These are phyloP conservation scores for Lophiostoma macrostomum DNA, from an alignment of 495 filamentous ascomycete genomes.

Conservation along the genomic window DNA sequence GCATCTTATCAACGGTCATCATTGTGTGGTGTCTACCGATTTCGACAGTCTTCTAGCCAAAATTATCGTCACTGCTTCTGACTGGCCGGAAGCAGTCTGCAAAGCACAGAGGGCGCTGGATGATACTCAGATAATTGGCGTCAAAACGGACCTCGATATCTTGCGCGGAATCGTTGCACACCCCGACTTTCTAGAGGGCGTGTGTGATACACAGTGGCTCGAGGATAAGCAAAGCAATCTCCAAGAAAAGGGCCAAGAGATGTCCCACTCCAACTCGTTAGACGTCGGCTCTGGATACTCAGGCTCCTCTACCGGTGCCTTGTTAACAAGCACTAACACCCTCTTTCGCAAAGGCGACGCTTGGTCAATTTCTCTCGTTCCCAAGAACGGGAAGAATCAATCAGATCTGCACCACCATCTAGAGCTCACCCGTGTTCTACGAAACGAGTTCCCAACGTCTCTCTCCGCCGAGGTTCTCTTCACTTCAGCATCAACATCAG, in stretches of 20 bases:
- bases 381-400: conserved; percentile 26
- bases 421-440: conserved; percentile 51
- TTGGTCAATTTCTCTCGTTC: conserved; percentile 52
- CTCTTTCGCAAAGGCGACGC: conserved; percentile 56
- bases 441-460: conserved; percentile 57
- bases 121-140: conserved; percentile 52
- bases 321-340: conserved; percentile 37
- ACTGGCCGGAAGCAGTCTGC: conserved; percentile 49
- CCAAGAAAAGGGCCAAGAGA: conserved; percentile 36
- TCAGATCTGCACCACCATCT: conserved; percentile 44
- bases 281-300: not conserved
- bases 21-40: conserved; percentile 50
- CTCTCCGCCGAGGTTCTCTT: conserved; percentile 56
- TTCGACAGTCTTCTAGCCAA: conserved; percentile 62
- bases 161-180: conserved; percentile 53
- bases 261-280: conserved; percentile 7
- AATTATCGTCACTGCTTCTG: conserved; percentile 56
- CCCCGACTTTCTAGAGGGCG: conserved; percentile 45
- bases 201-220: conserved; percentile 58
- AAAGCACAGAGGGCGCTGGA: conserved; percentile 55
- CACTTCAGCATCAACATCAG: conserved; percentile 43
- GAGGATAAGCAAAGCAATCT: conserved; percentile 46
- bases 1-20: conserved; percentile 44
- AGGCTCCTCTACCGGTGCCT: not conserved
- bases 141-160: conserved; percentile 56